These are phyloP conservation scores for thale cress (Arabidopsis thaliana) DNA, from an alignment of 345 rosid species.

Conservation along the genomic window DNA sequence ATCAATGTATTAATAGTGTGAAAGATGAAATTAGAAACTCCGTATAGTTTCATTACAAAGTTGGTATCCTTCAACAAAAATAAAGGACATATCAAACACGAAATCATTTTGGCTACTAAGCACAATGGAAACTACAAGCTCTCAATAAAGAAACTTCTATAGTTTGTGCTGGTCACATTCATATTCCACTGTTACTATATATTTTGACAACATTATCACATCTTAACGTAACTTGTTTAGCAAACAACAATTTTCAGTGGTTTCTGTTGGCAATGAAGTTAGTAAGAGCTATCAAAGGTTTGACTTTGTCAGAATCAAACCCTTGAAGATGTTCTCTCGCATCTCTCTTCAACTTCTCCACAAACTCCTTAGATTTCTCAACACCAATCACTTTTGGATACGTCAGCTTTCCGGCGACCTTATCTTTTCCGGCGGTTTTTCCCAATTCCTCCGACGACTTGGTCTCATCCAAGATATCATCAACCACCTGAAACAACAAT, in stretches of 20 bases:
- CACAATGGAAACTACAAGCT: too few relatives aligned
- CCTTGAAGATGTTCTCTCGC: constrained; percentile 62
- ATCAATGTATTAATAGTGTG: too few relatives aligned
- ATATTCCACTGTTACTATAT: neutral
- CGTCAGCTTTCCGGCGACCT: constrained; percentile 71
- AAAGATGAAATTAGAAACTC: too few relatives aligned
- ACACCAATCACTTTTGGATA: constrained; percentile 81
- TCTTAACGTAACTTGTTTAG: neutral
- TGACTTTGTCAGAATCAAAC: constrained; percentile 71
- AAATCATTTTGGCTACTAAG: too few relatives aligned
- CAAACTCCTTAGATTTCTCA: constrained; percentile 66
- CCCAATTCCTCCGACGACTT: constrained; percentile 81
- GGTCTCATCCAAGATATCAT: constrained; percentile 85
- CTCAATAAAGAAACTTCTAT: too few relatives aligned
- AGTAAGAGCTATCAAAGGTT: constrained; percentile 83
- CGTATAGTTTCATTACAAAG: too few relatives aligned
- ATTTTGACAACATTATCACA: neutral
- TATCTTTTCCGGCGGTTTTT: constrained; percentile 88
- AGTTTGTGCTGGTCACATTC: neutral
- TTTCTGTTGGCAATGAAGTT: constrained; percentile 79
- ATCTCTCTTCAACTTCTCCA: constrained; percentile 58
- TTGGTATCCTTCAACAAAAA: too few relatives aligned
- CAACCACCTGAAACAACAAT: constrained; percentile 88
- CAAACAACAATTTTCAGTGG: constrained; percentile 44
- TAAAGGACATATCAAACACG: too few relatives aligned